Evolutionary conservation across 257 asterid genomes (phyloP), one percentile per base, ranked within the genome.

Genomic region (Prunella vulgaris): DNA sequence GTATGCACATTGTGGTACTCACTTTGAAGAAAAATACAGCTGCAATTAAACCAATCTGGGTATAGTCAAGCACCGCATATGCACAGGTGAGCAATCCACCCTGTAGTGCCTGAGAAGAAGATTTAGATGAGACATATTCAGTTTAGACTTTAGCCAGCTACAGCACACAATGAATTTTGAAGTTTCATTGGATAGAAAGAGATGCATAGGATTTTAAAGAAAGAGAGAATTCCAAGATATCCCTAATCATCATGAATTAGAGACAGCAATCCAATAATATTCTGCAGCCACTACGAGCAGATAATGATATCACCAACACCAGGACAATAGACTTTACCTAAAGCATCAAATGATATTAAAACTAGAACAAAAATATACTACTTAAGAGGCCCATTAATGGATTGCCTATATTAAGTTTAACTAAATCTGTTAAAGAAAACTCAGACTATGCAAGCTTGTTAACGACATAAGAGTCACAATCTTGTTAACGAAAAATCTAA

Each of bases 11-110:
- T 46, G 21, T 51, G 68, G 61, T 52, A 81, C 96, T 82, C 74
- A 86, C 99, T 77, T 94, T 91, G 72, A 94, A 94, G 95, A 91
- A 86, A 77, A 94, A 94, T 20, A 94, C 99, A 24, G 99, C 94
- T 33, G 97, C 99, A 78, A 94, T 91, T 80, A 94, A 73, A 81
- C 99, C 97, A 46, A 96, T 91, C 78, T 94, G 97, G 68, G 99
- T 97, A 80, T 94, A 91, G 85, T 94, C 99, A 57, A 94, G 97
- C 82, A 86, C 92, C 20, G 95, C 90, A 56, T 94, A 94, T 56
- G 82, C 78, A 66, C 93, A 85, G 71, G 74, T 87, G 79, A 91
- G 96, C 67, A 91, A 75, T 49, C 92, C 93, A 60, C 96, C 84
- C 77, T 94, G 99, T 54, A 94, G 32, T 64, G 91, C 90, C 97